Evolutionary conservation across 2,329 filamentous ascomycete genomes (phyloP).

Genomic region (Fusarium bactridioides): DNA sequence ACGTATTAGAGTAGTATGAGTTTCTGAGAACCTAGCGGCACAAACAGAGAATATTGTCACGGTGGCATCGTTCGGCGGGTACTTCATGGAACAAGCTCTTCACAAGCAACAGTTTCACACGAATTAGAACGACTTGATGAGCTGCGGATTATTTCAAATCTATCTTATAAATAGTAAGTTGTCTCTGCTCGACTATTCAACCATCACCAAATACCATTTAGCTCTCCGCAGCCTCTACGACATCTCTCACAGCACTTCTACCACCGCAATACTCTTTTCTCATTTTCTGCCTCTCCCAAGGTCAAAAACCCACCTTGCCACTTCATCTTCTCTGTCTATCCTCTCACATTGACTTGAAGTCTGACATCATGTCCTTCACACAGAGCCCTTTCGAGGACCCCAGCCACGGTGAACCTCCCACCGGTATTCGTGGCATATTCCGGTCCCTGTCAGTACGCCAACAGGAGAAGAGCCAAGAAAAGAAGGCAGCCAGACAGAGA

Average conservation of each 20-base stretch:
- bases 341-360: background rate
- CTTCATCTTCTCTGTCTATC: rapidly evolving
- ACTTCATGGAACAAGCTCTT: background rate
- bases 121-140: background rate
- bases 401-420: background rate
- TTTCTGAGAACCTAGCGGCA: background rate
- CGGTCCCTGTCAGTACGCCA: background rate
- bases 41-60: background rate
- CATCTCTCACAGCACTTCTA: background rate
- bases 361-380: background rate
- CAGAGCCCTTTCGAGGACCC: background rate
- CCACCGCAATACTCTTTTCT: background rate
- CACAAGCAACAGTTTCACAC: background rate
- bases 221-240: background rate
- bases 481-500: background rate
- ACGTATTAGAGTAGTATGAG: background rate
- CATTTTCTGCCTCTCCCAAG: too few relatives aligned
- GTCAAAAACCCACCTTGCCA: background rate
- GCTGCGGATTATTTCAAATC: background rate
- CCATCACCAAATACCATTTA: background rate
- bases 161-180: background rate
- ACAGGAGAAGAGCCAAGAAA: background rate
- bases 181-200: background rate
- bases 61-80: background rate
- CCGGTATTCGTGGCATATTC: background rate